A percentile compares a stretch with the other conserved stretches of the same genome.
These are phyloP conservation scores for Lenzites betulinus DNA, from an alignment of 768 basidiomycete species.

Conservation along the genomic window DNA sequence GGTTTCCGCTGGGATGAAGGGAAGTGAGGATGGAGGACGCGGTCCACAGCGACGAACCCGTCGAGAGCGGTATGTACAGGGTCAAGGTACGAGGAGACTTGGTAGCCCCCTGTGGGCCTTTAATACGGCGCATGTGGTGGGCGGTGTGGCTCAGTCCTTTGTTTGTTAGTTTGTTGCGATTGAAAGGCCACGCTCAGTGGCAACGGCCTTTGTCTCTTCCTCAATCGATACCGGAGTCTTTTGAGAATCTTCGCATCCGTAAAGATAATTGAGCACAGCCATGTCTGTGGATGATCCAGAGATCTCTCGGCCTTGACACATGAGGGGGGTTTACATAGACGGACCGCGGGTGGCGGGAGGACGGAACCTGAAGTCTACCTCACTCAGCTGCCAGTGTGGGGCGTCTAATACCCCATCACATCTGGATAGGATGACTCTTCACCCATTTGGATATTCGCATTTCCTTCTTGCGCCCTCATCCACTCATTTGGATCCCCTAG, in stretches of 20 bases:
- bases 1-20: background rate
- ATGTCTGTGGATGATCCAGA: too few species aligned
- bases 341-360: too few species aligned
- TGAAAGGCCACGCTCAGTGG: too few species aligned
- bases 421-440: conserved; percentile 6
- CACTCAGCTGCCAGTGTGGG: too few species aligned
- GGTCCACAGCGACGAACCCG: background rate
- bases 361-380: too few species aligned
- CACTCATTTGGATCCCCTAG: background rate
- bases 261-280: too few species aligned
- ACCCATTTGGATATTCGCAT: background rate
- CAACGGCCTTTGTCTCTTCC: too few species aligned
- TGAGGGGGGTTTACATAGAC: too few species aligned
- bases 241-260: too few species aligned
- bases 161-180: background rate
- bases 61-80: conserved; percentile 9
- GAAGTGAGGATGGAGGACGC: too few species aligned
- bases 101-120: background rate
- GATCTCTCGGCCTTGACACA: too few species aligned
- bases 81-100: background rate
- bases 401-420: conserved; percentile 6
- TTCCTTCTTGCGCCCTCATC: background rate
- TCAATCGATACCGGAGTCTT: too few species aligned
- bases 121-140: background rate
- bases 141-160: conserved; percentile 8